Base-by-base conservation (phyloP, 768 basidiomycete species). In the Xanthoconium stramineum region DNA sequence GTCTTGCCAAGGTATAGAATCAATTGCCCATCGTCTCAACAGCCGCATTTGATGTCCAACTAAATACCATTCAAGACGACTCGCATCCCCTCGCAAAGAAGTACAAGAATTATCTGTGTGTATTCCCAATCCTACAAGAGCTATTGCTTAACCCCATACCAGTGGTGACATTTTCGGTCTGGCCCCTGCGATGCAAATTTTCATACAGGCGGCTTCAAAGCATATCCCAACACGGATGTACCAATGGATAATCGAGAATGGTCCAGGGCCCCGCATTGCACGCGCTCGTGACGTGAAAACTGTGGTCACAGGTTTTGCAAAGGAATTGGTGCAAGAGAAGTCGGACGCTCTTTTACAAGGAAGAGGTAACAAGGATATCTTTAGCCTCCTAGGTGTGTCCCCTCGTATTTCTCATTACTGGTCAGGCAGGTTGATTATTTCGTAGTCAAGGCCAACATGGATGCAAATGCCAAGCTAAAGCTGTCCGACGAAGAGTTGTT, bases 21-120 rank as follows among this genome's bases (percentile, higher is more conserved):
- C 20, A 3, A 37, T 17, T 14, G n/a, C 4, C n/a, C 11, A 50
- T 42, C 29, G 29, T 12, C 6, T 29, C 28, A 10, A 46, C 13
- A 69, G 80, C 76, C 33, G 79, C 77, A 24, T 81, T 83, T 55
- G 81, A 81, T 47, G 75, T 63, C 46, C 46, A 61, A 12, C 52
- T 64, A 3, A 13, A 24, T 3, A 29, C 53, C 4, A 10, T 60
- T 5, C 24, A 51, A 36, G 29, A 51, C 6, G 20, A 49, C 11
- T 19, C 33, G 0, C 58, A 64, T 29, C 53, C 51, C 0, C 45
- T 60, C 2, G 62, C 43, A 19, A 48, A 8, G 47, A 12, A 12
- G 14, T 64, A 60, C 29, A 47, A n/a, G 2, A 58, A 58, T 28
- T 35, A 14, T 19, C 0, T 64, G 62, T 58, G 10, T 45, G 63